Base-by-base conservation (phyloP, 176 grass and related monocot species). In the Stipa capillata region DNA sequence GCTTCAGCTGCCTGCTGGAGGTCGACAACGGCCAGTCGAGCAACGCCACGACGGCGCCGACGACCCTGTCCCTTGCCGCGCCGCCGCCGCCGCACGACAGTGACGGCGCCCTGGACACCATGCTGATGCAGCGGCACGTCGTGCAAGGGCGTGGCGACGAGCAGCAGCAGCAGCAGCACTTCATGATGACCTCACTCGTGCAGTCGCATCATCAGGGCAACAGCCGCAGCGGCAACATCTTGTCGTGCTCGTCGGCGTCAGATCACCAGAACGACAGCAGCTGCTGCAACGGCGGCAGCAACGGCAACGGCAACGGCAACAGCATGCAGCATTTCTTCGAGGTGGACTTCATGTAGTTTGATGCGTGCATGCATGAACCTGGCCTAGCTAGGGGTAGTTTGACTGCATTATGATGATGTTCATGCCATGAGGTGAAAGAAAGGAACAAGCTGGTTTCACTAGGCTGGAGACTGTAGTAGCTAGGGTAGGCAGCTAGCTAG, bases 341-440 rank as follows among this genome's bases (percentile, higher is more conserved):
- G 61, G 86, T 88, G 32, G 87, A 89, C 43, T 89, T 89, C 76
- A 80, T 89, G 69, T 88, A 79, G 68, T 16, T 4, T 39, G 64
- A 63, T 54, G 48, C 36, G 28, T 48, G 59, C 39, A 58, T 66
- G 63, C 41, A n/a, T n/a, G n/a, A 68, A 68, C 65, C 21, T 68
- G 39, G 60, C 60, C 33, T 35, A 35, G 59, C 12, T 69, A 62
- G 27, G 31, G 25, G 18, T 43, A 16, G 20, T 82, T 43, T 74
- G 58, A 78, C 59, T 79, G 67, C 40, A 83, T 67, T 73, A 74
- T 79, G 61, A 37, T 68, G 65, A 65, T 6, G 54, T 23, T 41
- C 43, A 21, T 31, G 77, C 47, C 7, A 18, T 70, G 83, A 77
- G 36, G 65, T 64, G 72, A 82, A 76, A 79, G 69, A 87, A 69